Conservation (phyloP, 306 rosid genomes). For the Dryas alaskensis region DNA sequence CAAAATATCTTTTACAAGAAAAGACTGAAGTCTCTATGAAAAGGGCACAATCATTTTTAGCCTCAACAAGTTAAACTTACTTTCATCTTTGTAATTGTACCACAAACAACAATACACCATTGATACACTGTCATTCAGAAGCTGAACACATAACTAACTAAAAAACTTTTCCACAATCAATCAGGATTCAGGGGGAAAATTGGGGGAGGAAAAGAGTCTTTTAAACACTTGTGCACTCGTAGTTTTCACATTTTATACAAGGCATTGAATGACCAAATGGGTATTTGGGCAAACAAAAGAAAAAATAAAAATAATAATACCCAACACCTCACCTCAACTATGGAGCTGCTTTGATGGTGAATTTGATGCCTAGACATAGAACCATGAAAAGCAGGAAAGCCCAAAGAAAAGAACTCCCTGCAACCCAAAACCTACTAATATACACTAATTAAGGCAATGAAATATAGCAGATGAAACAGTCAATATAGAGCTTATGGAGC, state of each 20-base stretch:
- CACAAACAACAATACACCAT: not conserved
- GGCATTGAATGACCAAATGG: not conserved
- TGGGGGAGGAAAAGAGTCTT: not conserved
- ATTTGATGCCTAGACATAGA: conserved; percentile 44
- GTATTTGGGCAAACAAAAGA: not conserved
- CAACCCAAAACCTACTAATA: conserved; percentile 53
- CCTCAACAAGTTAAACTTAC: not conserved
- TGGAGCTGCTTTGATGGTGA: conserved; percentile 78
- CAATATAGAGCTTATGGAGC: not conserved
- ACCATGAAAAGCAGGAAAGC: conserved; percentile 42
- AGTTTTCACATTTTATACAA: not conserved
- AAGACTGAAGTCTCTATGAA: not conserved
- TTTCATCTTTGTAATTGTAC: not conserved
- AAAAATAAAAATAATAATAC: not conserved
- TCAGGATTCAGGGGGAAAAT: not conserved
- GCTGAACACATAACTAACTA: conserved; percentile 2
- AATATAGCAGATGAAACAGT: not conserved
- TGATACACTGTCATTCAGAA: not conserved
- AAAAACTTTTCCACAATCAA: not conserved
- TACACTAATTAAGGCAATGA: conserved; percentile 14
- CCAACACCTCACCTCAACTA: conserved; percentile 57
- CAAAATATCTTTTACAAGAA: not conserved
- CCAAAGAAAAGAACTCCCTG: conserved; percentile 36
- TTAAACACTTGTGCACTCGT: not conserved
- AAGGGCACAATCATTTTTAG: not conserved